Conservation (phyloP, 257 asterid species). For the Schizonepeta tenuifolia region DNA sequence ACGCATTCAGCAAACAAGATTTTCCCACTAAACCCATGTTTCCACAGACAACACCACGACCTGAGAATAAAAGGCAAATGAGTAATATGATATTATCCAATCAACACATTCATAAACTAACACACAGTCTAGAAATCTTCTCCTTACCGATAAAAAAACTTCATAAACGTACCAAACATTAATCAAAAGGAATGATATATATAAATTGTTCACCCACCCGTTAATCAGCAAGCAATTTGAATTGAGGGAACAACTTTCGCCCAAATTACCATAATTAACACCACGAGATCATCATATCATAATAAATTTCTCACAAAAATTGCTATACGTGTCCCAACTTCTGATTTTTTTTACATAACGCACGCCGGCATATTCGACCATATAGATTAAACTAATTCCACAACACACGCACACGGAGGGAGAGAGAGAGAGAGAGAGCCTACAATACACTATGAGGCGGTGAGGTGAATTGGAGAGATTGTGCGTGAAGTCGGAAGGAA, state of each 20-base stretch:
- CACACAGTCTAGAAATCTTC: constrained; percentile 16
- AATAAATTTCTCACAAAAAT: background rate
- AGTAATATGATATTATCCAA: background rate
- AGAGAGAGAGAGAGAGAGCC: constrained; percentile 7
- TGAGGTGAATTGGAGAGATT: constrained; percentile 18
- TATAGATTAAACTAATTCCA: background rate
- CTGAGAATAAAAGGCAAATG: constrained; percentile 13
- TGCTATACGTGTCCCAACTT: background rate
- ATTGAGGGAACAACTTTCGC: constrained; percentile 16
- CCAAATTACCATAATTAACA: background rate
- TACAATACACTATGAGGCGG: constrained; percentile 31
- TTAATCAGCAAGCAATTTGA: constrained; percentile 7
- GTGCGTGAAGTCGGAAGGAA: constrained; percentile 6
- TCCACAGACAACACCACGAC: constrained; percentile 17
- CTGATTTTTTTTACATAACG: background rate
- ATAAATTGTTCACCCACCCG: constrained; percentile 1
- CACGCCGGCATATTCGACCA: background rate
- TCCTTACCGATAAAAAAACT: background rate
- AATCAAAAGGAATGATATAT: constrained; percentile 8
- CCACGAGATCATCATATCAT: constrained; percentile 17
- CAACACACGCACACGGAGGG: background rate
- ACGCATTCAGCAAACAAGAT: constrained; percentile 38
- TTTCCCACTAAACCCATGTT: constrained; percentile 38
- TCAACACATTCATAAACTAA: constrained; percentile 13
- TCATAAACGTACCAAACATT: background rate